These are phyloP conservation scores for Xylaria sp. DNA, from an alignment of 2,329 filamentous ascomycete species.

Conservation along the genomic window DNA sequence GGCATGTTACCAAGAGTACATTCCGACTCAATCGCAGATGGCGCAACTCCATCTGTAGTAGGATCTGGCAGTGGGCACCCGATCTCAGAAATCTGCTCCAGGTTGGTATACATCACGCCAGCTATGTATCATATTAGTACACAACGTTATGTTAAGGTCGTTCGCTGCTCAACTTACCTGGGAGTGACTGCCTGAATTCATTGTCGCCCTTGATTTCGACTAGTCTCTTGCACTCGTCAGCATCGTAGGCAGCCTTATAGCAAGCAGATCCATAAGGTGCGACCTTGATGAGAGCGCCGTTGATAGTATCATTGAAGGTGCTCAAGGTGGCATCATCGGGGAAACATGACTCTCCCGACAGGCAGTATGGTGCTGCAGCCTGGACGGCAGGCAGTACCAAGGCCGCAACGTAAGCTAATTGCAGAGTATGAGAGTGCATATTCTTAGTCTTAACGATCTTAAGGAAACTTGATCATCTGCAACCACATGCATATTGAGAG, in stretches of 20 bases:
- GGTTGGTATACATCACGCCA: slow-evolving; percentile 26
- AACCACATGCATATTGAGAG: not conserved
- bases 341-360: slow-evolving; percentile 2
- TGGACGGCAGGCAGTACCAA: not conserved
- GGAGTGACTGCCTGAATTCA: slow-evolving; percentile 13
- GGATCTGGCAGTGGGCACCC: slow-evolving; percentile 10
- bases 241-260: slow-evolving; percentile 10
- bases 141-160: not conserved
- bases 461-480: not conserved
- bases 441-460: not conserved
- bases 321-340: not conserved
- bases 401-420: not conserved
- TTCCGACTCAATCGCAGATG: slow-evolving; percentile 14
- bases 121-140: slow-evolving; percentile 5
- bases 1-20: slow-evolving; percentile 23
- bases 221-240: slow-evolving; percentile 4
- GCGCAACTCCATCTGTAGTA: slow-evolving; percentile 4
- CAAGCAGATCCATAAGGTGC: slow-evolving; percentile 13
- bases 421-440: not conserved
- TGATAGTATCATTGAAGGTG: not conserved
- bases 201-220: slow-evolving; percentile 10
- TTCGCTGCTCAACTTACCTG: slow-evolving; percentile 6
- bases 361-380: slow-evolving; percentile 5
- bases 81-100: slow-evolving; percentile 8
- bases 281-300: slow-evolving; percentile 17